A percentile compares a stretch with the other conserved stretches of the same genome.
Conservation (phyloP, 371 early-diverging fungal species). For the Lichtheimia ornata region DNA sequence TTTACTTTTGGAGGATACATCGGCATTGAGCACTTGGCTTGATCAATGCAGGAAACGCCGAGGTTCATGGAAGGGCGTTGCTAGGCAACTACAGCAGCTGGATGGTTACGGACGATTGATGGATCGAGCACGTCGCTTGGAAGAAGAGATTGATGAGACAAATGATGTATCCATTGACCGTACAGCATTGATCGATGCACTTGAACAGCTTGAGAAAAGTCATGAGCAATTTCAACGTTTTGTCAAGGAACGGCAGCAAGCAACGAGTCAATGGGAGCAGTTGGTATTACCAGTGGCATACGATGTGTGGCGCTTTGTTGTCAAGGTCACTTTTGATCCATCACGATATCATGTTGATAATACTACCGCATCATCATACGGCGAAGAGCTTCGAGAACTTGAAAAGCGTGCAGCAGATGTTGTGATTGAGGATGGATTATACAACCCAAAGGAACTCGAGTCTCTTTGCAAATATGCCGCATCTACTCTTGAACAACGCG, state of each 20-base stretch:
- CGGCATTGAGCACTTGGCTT: conserved; percentile 40
- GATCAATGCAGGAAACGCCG: conserved; percentile 18
- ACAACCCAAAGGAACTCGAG: conserved; percentile 15
- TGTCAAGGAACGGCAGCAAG: conserved; percentile 18
- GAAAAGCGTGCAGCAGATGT: not conserved
- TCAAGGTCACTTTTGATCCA: conserved; percentile 35
- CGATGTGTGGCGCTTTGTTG: conserved; percentile 40
- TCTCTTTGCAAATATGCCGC: conserved; percentile 22
- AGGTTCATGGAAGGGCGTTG: no score
- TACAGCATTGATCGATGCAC: conserved; percentile 28
- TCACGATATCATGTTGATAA: conserved; percentile 1
- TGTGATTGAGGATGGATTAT: conserved; percentile 5
- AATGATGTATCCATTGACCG: conserved; percentile 43
- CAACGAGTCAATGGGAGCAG: conserved; percentile 13
- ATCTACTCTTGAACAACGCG: conserved; percentile 26
- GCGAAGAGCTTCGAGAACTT: not conserved
- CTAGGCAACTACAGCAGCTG: conserved; percentile 20
- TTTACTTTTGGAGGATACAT: conserved; percentile 41
- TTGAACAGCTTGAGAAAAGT: conserved; percentile 31
- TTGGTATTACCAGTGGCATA: conserved; percentile 29
- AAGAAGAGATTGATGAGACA: conserved; percentile 39
- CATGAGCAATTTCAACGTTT: conserved; percentile 17
- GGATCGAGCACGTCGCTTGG: conserved; percentile 27
- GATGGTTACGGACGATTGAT: conserved; percentile 23
- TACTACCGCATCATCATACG: not conserved